phyloP scores from a whole-genome alignment of 2,329 filamentous ascomycete genomes.

The Colletotrichum sp. region DNA sequence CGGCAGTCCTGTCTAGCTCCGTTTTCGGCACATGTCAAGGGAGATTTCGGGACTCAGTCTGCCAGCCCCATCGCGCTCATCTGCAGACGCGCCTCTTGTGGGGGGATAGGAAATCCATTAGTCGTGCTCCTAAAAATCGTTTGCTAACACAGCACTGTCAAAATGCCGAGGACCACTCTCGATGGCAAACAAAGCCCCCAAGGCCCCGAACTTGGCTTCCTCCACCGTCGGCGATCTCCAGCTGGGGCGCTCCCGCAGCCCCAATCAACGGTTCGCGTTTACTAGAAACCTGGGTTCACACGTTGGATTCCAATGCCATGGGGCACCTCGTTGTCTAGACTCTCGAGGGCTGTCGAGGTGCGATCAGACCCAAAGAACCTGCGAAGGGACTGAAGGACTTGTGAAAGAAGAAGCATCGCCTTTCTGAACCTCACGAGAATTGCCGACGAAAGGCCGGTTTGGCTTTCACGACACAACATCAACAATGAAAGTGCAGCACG shows the following conservation, averaged over 20 bases:
- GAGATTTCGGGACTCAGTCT: not conserved
- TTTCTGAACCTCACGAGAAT: not conserved
- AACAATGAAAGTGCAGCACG: not conserved
- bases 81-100: slow-evolving; percentile 6
- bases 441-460: not conserved
- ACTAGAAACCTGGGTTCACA: not conserved
- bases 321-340: not conserved
- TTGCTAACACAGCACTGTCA: slow-evolving; percentile 10
- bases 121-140: not conserved
- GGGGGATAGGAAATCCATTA: slow-evolving; percentile 4
- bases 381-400: not conserved
- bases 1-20: slow-evolving; percentile 3
- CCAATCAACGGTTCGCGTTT: not conserved
- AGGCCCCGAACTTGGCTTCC: slow-evolving; percentile 7
- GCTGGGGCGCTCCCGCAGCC: not conserved
- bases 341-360: not conserved
- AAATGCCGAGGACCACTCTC: not conserved
- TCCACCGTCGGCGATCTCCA: slow-evolving; percentile 3
- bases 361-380: not conserved
- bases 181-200: not conserved
- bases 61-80: slow-evolving; percentile 3
- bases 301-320: not conserved
- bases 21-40: slow-evolving; percentile 18
- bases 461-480: not conserved
- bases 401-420: not conserved